Conservation (phyloP, 305 asterid species). For the Solanum aculeatissimum region DNA sequence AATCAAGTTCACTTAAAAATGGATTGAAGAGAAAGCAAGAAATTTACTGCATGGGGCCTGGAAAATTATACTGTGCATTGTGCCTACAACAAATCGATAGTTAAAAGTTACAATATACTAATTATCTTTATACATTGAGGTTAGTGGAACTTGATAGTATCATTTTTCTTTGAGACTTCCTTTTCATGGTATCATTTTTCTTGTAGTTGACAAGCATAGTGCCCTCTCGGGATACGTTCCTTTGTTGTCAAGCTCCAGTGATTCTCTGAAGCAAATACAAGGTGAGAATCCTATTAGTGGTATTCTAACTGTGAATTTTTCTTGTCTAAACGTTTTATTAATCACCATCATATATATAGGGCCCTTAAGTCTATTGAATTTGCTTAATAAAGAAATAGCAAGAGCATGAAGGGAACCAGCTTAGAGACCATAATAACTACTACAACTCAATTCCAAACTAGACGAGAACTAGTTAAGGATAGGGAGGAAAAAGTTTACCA, state of each 20-base stretch:
- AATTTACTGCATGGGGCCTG: not conserved
- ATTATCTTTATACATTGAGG: not conserved
- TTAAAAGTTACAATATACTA: not conserved
- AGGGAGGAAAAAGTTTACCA: not conserved
- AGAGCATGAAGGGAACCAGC: not conserved
- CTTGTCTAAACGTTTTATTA: not conserved
- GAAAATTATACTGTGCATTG: not conserved
- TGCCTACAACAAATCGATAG: not conserved
- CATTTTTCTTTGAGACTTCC: not conserved
- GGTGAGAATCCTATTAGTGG: not conserved
- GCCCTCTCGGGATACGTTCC: not conserved
- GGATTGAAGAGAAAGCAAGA: not conserved
- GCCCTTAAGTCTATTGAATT: not conserved
- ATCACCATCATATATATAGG: not conserved
- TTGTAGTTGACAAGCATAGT: not conserved
- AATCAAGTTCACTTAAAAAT: not conserved
- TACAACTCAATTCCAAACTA: not conserved
- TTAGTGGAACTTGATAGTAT: not conserved
- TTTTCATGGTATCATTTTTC: not conserved
- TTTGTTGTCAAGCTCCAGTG: not conserved
- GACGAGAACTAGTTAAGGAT: not conserved
- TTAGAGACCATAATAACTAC: not conserved
- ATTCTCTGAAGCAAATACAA: not conserved
- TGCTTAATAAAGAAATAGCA: not conserved
- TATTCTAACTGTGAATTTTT: not conserved